Evolutionary conservation across 1,284 basidiomycete genomes (phyloP).

Genomic region (Porodaedalea pini): DNA sequence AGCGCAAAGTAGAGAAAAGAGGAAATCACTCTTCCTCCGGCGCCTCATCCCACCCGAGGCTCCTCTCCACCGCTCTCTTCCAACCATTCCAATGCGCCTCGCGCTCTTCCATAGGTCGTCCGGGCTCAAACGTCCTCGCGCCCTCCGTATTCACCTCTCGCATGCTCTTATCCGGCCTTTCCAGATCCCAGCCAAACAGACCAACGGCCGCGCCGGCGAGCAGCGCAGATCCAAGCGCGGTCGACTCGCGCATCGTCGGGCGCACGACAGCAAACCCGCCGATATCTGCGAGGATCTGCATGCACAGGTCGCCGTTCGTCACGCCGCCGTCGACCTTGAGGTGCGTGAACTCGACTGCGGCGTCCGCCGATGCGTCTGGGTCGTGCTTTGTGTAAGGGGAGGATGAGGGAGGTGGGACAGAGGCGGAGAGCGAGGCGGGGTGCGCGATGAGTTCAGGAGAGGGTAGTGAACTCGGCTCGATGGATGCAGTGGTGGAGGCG

Average conservation of each 20-base stretch:
- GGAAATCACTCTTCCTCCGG: constrained; percentile 37
- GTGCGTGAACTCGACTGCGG: constrained; percentile 27
- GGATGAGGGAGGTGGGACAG: background rate
- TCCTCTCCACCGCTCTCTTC: constrained; percentile 82
- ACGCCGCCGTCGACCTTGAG: constrained; percentile 95
- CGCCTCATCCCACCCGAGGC: constrained; percentile 73
- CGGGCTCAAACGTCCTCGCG: constrained; percentile 67
- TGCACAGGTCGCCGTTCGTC: constrained; percentile 87
- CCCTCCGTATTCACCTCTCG: constrained; percentile 86
- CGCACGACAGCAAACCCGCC: constrained; percentile 90
- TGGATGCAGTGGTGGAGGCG: background rate
- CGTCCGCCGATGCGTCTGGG: background rate
- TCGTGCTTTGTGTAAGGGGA: background rate
- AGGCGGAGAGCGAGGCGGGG: background rate
- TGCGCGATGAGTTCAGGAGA: background rate
- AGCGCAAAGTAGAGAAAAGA: no score
- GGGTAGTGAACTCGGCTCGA: background rate
- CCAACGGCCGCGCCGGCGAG: constrained; percentile 89
- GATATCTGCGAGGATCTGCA: constrained; percentile 91
- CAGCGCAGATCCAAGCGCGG: constrained; percentile 93
- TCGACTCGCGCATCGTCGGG: constrained; percentile 97
- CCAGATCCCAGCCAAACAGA: constrained; percentile 93
- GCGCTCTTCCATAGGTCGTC: constrained; percentile 51
- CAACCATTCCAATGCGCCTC: constrained; percentile 70
- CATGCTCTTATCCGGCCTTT: constrained; percentile 76